Percentiles rank a stretch among this genome's conserved stretches.
These are phyloP conservation scores for Amaranthus cruentus DNA, from an alignment of 148 eudicot genomes.

Conservation along the genomic window DNA sequence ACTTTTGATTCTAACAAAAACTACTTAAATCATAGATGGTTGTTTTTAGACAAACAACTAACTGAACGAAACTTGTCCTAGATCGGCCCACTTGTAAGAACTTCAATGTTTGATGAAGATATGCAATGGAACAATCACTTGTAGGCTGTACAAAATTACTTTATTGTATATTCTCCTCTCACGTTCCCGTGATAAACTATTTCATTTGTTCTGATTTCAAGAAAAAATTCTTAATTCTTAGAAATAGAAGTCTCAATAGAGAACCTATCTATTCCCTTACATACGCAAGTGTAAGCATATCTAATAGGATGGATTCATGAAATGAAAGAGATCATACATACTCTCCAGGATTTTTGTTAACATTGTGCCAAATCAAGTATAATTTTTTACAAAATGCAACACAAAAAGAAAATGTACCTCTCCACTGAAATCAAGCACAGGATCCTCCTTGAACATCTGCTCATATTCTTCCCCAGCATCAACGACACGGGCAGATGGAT, in stretches of 20 bases:
- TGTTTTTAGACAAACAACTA: no score
- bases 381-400: neutral
- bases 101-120: no score
- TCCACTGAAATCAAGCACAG: constrained; percentile 84
- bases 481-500: constrained; percentile 77
- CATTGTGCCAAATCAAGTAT: no score
- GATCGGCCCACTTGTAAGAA: no score
- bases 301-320: neutral
- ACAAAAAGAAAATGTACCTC: constrained; percentile 47
- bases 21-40: no score
- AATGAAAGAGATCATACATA: neutral
- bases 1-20: no score
- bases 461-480: constrained; percentile 80
- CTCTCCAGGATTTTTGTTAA: neutral
- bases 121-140: no score
- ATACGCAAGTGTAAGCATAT: neutral
- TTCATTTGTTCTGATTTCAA: no score
- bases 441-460: constrained; percentile 85
- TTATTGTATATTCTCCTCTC: neutral
- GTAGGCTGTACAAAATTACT: no score
- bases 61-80: no score
- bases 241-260: neutral
- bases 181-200: no score
- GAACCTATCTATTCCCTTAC: neutral
- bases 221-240: neutral